Evolutionary conservation across 2,329 filamentous ascomycete species (phyloP), one percentile per base, ranked within the genome.

Genomic region (Davidsoniella neocaledoniae): DNA sequence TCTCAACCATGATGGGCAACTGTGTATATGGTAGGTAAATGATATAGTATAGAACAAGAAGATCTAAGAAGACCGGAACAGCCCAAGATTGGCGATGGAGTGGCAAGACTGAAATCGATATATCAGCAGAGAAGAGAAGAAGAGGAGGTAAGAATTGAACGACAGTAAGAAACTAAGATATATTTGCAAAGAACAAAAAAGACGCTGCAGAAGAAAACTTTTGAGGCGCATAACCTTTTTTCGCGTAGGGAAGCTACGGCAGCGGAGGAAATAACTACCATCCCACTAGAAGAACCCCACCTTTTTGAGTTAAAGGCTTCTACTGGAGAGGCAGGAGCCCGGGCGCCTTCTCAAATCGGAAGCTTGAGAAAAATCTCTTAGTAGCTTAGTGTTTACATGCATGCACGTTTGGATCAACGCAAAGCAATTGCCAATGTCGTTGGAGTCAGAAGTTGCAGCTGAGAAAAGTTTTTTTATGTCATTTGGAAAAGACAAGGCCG

Each of bases 1-100:
- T 93, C 66, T 90, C 74, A 57, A 83, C 76, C 83, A 88, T 88
- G 54, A 70, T 81, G 67, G 59, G 55, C 56, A 48, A 42, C 37
- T 48, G 33, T 29, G 26, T 17, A 23, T 43, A 50, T 41, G 40
- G 17, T 25, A 40, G 17, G 8, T 4, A 45, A 43, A 33, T 21
- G 4, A 45, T 23, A 38, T 14, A 38, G 21, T 19, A 48, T 25
- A 36, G 41, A 29, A 39, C 4, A 49, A 46, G 16, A 43, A 47
- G 43, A 47, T 29, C 14, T 45, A 26, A 16, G 33, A 48, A 39
- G 46, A 44, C 25, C 23, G 25, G 17, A 9, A 25, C 25, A 46
- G 17, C 17, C 10, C 7, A 10, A 33, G 6, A 33, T 9, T 12
- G 26, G 8, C 26, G 10, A 33, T 33, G 26, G 26, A 9, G 26